A percentile compares a stretch with the other conserved stretches of the same genome.
phyloP scores from a whole-genome alignment of 768 basidiomycete species.

The Fomitopsis pulvina region DNA sequence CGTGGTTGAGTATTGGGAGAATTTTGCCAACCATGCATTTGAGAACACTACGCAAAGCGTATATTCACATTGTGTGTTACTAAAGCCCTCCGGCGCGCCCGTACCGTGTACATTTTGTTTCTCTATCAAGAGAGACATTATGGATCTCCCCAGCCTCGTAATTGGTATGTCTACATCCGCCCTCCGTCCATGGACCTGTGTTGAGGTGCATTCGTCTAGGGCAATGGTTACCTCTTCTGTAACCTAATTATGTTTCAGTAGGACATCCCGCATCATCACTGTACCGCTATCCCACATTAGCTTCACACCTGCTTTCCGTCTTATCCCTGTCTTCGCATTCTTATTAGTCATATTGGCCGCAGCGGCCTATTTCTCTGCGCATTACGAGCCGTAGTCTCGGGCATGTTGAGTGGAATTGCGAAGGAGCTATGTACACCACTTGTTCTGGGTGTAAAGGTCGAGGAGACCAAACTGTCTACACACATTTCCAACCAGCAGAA shows the following conservation, averaged over 20 bases:
- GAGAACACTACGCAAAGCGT: conserved; percentile 96
- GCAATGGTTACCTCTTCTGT: conserved; percentile 84
- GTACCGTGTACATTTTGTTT: conserved; percentile 94
- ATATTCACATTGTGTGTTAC: conserved; percentile 84
- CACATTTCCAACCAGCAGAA: conserved; percentile 1
- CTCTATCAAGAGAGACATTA: conserved; percentile 88
- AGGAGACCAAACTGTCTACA: not conserved
- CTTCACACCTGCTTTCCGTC: conserved; percentile 2
- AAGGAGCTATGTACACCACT: not conserved
- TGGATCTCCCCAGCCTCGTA: conserved; percentile 84
- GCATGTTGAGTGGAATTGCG: not conserved
- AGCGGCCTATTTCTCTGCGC: not conserved
- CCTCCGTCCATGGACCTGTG: not conserved
- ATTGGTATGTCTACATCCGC: conserved; percentile 50
- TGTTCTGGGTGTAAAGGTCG: conserved; percentile 1
- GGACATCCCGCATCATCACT: not conserved
- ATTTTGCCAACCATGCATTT: conserved; percentile 94
- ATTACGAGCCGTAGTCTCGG: not conserved
- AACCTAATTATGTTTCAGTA: conserved; percentile 8
- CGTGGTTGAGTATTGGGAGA: conserved; percentile 94
- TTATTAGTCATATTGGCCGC: not conserved
- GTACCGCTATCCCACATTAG: conserved; percentile 4
- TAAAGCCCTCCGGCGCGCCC: conserved; percentile 79
- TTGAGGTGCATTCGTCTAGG: conserved; percentile 36
- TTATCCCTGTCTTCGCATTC: not conserved